Base-by-base conservation (phyloP, 441 rosid species). In the Gossypium laxum region DNA sequence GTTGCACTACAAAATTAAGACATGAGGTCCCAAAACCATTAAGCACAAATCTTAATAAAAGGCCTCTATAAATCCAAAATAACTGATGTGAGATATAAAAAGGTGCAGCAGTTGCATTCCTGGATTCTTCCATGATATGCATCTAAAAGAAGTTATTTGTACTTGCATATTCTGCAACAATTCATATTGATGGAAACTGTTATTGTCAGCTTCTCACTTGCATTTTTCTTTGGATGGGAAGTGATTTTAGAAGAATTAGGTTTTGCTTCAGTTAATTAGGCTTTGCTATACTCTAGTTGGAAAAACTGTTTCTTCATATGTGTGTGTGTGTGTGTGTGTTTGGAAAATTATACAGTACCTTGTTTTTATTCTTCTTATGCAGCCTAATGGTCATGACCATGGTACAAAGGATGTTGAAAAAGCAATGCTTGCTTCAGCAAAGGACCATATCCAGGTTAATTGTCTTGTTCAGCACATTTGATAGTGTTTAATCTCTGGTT, bases 301-400 rank as follows among this genome's bases (percentile, higher is more conserved):
- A 61, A 45, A 60, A 60, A n/a, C 3, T 52, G 15, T 15, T 34
- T 21, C 1, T 26, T 22, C 30, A 60, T 59, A 8, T 34, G 2
- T 34, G 41, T 1, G 41, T 26, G 17, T 1, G 41, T 26, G 17
- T 32, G 38, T 59, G 15, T 15, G 4, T 34, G 52, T 32, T 32
- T 57, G 17, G n/a, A 10, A 51, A 10, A 30, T 11, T 26, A 52
- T 54, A 5, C 52, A 14, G 14, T 17, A 59, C 26, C 24, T 5
- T 52, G 17, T 14, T 50, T 52, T 5, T 52, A 30, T 69, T 62
- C 50, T 76, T 69, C 73, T 56, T 76, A 21, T 57, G 77, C 84
- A 94, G 98, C 84, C 92, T 75, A 92, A 92, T 77, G 93, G 86
- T 73, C 89, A 92, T 85, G 97, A 86, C 72, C 91, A 94, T 72